These are phyloP conservation scores for Apophysomyces variabilis DNA, from an alignment of 371 early-diverging fungal species.

Conservation along the genomic window DNA sequence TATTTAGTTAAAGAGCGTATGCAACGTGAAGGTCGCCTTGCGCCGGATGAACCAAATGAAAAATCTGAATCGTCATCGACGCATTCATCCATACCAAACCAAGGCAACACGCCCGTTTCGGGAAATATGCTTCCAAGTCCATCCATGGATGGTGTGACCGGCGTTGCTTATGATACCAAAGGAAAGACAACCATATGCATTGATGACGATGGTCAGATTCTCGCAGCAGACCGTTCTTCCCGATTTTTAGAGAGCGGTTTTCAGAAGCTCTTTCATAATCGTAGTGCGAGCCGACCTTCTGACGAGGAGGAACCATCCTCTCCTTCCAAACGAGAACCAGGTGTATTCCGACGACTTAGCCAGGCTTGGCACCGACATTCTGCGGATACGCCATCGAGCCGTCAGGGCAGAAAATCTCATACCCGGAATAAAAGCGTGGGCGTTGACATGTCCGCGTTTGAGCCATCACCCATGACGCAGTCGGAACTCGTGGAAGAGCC, in stretches of 20 bases:
- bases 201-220: slow-evolving; percentile 24
- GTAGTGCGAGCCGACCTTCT: not conserved
- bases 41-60: not conserved
- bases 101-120: not conserved
- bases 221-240: slow-evolving; percentile 8
- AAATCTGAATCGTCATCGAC: no score
- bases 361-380: slow-evolving; percentile 21
- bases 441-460: not conserved
- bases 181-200: slow-evolving; percentile 26
- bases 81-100: not conserved
- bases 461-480: not conserved
- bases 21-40: slow-evolving; percentile 50
- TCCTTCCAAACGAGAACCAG: slow-evolving; percentile 4
- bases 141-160: slow-evolving; percentile 11
- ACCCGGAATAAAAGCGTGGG: not conserved
- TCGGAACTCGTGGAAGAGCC: not conserved
- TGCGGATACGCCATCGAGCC: not conserved
- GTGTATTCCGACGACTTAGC: slow-evolving; percentile 25
- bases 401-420: not conserved
- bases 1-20: slow-evolving; percentile 81
- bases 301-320: not conserved
- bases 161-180: slow-evolving; percentile 21
- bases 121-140: not conserved
- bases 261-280: slow-evolving; percentile 5
- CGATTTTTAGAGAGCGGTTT: slow-evolving; percentile 25